Evolutionary conservation across 805 yeast species (phyloP), one percentile per base, ranked within the genome.

Genomic region (Sungouiozyma intestinalis): DNA sequence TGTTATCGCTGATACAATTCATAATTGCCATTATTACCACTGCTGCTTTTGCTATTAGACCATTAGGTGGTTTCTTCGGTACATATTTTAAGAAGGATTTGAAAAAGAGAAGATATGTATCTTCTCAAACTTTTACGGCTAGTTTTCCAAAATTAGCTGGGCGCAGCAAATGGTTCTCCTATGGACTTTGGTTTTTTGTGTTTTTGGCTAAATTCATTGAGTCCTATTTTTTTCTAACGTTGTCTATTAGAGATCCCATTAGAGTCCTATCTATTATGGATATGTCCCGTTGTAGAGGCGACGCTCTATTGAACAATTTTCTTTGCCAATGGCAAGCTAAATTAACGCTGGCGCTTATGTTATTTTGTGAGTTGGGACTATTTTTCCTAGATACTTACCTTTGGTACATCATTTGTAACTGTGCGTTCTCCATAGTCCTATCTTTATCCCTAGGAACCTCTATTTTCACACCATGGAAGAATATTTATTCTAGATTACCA

Each of bases 381-480:
- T 85, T 84, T 58, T 81, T 82, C 50, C 69, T 85, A 42, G 95
- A 85, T 51, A 84, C 94, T 0, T 85, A 85, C 51, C 64, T 85
- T 15, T 85, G 95, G 95, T 85, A 83, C 52, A 84, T 85, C 44
- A 69, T 85, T 33, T 81, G 90, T 76, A 84, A 79, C 53, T 80
- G 92, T 0, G 54, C 74, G 0, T 80, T 82, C 43, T 84, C 94
- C 0, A 80, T 84, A 4, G 70, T 79, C 42, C 66, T 84, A 4
- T 81, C 92, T 0, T 71, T 80, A 48, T 76, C 80, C 35, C 69
- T 79, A 46, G 95, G 95, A 1, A 79, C 83, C 4, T 83, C 94
- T 0, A 77, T 85, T 9, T 80, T 90, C 81, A 82, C 92, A 2
- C 95, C 95, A 0, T 85, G 94, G 94, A 74, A 84, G 57, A 84